A percentile compares a stretch with the other conserved stretches of the same genome.
Conservation (phyloP, 495 filamentous ascomycete genomes). For the Melanomma pulvis-pyrius region DNA sequence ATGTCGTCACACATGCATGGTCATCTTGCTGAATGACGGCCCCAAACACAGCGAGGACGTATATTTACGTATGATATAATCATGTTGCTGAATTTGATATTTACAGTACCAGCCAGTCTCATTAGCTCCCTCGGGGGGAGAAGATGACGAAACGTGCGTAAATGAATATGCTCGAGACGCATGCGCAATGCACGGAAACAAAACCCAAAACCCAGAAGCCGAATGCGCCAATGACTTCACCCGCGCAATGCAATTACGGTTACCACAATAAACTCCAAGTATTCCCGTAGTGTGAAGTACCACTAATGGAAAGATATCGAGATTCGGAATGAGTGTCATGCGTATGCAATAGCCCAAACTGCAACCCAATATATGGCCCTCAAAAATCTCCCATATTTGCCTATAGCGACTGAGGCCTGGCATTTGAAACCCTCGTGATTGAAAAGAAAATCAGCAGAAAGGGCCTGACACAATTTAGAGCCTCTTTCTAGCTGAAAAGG, state of each 20-base stretch:
- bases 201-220: conserved; percentile 19
- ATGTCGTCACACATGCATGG: neutral
- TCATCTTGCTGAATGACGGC: neutral
- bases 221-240: conserved; percentile 19
- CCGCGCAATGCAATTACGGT: conserved; percentile 36
- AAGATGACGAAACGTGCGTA: conserved; percentile 22
- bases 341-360: conserved; percentile 6
- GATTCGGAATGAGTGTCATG: conserved; percentile 3
- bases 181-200: conserved; percentile 15
- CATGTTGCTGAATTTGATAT: conserved; percentile 28
- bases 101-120: conserved; percentile 24
- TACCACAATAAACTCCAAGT: conserved; percentile 23
- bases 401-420: neutral
- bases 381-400: conserved; percentile 1
- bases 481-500: conserved; percentile 10
- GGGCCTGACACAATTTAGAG: conserved; percentile 20
- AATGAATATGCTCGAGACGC: conserved; percentile 28
- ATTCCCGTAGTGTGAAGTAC: neutral
- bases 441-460: neutral
- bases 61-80: neutral
- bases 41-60: neutral
- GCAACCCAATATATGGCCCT: conserved; percentile 11
- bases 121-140: conserved; percentile 12
- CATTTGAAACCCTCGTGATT: neutral
- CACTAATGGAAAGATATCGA: neutral